Evolutionary conservation across 257 asterid genomes (phyloP), one percentile per base, ranked within the genome.

Genomic region (Nicotiana benthamiana): DNA sequence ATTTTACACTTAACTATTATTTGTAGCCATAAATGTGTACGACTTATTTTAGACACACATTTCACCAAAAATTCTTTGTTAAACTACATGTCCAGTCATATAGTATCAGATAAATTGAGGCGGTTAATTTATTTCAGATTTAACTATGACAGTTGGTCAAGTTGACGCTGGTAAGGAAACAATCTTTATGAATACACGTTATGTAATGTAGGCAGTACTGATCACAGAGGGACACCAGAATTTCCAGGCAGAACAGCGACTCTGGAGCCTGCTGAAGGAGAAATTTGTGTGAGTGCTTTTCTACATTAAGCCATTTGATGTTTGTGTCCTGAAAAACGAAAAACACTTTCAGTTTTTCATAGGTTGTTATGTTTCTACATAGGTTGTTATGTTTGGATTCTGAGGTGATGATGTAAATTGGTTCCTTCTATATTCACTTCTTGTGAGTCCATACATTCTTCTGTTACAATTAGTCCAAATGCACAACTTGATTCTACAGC

Each of bases 211-310:
- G 98, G 99, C 75, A 95, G 99, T 87, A 93, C 99, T 51, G 99
- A 95, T 83, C 99, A 95, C 83, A 92, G 99, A 85, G 98, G 99
- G 7, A 95, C 99, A 46, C 93, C 97, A 0, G 93, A 91, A 66
- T 91, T 86, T 84, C 98, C 99, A 0, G 98, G 99, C 17, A 91
- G 98, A 86, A 95, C 99, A 0, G 99, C 89, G 48, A 93, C 99
- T 3, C 61, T 95, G 90, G 96, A 92, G 89, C 95, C 97, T 78
- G 95, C 97, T 75, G 86, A 88, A 85, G 97, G 93, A 61, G 91
- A 91, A 80, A 70, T 87, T 74, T 95, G 99, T 60, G 99, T 95
- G 53, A 85, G 92, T 90, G 20, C 4, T 24, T 18, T 75, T 26
- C 67, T 26, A 10, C 67, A 24, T 61, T 61, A 24, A 1, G 4